Base-by-base conservation (phyloP, 2,329 filamentous ascomycete genomes). In the Penicillium glabrum region DNA sequence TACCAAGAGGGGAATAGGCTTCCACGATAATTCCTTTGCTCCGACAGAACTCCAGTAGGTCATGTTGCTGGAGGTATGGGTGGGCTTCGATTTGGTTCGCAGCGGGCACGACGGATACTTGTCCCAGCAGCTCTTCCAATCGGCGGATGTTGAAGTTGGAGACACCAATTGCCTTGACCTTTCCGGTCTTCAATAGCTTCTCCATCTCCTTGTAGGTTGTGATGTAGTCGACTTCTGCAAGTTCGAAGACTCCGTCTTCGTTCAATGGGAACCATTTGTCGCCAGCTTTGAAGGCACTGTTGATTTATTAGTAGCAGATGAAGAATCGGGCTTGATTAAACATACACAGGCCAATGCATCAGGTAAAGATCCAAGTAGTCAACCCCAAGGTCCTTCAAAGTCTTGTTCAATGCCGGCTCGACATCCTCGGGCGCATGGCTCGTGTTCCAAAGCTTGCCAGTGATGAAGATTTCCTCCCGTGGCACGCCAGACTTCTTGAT, bases 281-380 rank as follows among this genome's bases (percentile, higher is more conserved):
- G 37, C 76, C 71, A 33, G 74, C 69, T 45, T 61, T 55, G 29
- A 60, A 83, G 1, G 82, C 72, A 31, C 45, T 46, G 24, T 19
- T 21, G 3, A 8, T 27, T 46, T 31, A 16, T 46, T 26, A 46
- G 24, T 9, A 31, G 2, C 3, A 90, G 80, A 72, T 29, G 88
- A 89, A 48, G 90, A 77, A 71, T 90, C 88, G 58, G 90, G 79
- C 65, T 90, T 16, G 31, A 8, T 10, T 19, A 14, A 37, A 35
- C 29, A 9, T 95, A 95, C n/a, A 76, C 75, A 2, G 82, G 82
- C 79, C 80, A 89, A 73, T 88, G 86, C 72, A 90, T 88, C 52
- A 89, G 79, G 72, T 84, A 88, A 14, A 89, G 78, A 68, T 89
- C 87, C 56, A 89, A 76, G 68, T 89, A 89, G 62, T 86, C 86